Percentiles rank a stretch among this genome's conserved stretches.
Conservation (phyloP, 179 eudicot genomes). For the Pouteria campechiana region DNA sequence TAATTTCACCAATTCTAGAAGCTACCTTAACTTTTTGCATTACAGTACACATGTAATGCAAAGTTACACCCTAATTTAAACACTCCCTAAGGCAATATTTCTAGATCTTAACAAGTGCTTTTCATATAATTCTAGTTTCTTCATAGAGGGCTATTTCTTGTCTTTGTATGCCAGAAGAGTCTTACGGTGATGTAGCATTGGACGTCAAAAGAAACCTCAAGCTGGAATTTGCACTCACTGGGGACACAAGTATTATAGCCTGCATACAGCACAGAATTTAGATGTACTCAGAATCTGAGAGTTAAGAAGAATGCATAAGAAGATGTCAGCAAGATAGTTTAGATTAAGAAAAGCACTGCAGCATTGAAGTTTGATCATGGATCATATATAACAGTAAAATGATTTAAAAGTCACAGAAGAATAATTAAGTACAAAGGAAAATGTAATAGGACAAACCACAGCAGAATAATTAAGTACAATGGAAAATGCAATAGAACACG, state of each 20-base stretch:
- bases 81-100: background rate
- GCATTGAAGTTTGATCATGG: too few relatives aligned
- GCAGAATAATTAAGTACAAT: too few relatives aligned
- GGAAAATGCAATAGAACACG: too few relatives aligned
- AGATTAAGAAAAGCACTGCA: background rate
- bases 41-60: background rate
- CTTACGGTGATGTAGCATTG: conserved; percentile 44
- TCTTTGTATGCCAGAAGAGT: conserved; percentile 1
- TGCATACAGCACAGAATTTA: too few relatives aligned
- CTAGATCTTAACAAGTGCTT: background rate
- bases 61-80: background rate
- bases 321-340: background rate
- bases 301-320: background rate
- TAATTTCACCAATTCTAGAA: too few relatives aligned
- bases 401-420: too few relatives aligned
- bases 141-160: too few relatives aligned
- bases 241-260: conserved; percentile 25
- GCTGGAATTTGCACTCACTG: conserved; percentile 22
- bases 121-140: background rate
- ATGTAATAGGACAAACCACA: too few relatives aligned
- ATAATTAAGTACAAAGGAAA: too few relatives aligned
- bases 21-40: background rate
- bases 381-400: too few relatives aligned
- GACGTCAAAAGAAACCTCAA: conserved; percentile 37
- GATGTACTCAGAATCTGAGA: too few relatives aligned